phyloP scores from a whole-genome alignment of 177 flowering plant genomes.

The Vitis hybrid region DNA sequence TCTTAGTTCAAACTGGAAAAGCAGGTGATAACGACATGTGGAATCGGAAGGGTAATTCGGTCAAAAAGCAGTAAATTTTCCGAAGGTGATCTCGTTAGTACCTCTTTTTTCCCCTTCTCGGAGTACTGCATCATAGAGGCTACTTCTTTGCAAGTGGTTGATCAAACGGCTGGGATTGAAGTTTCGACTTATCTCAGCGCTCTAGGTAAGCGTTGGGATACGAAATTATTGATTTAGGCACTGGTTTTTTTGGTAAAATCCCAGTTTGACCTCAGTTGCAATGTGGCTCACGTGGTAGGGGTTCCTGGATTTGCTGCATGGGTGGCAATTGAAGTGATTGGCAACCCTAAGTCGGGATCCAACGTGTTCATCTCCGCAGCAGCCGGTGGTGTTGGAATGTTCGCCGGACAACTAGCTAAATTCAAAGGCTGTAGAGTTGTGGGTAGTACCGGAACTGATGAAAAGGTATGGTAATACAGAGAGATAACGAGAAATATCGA shows the following conservation, averaged over 20 bases:
- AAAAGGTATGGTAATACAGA: constrained; percentile 28
- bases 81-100: constrained; percentile 32
- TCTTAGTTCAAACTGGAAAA: background rate
- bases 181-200: constrained; percentile 30
- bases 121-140: constrained; percentile 30
- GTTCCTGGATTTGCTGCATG: constrained; percentile 50
- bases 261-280: no score
- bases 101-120: constrained; percentile 25
- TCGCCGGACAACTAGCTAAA: constrained; percentile 52
- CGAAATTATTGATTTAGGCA: background rate
- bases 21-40: constrained; percentile 27
- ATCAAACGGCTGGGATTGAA: constrained; percentile 26
- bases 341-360: constrained; percentile 30
- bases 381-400: constrained; percentile 48
- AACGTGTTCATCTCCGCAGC: constrained; percentile 53
- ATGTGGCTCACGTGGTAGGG: constrained; percentile 18
- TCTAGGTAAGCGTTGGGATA: constrained; percentile 23
- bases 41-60: constrained; percentile 31
- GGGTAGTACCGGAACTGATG: constrained; percentile 53
- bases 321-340: constrained; percentile 37
- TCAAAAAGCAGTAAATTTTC: constrained; percentile 19
- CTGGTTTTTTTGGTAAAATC: no score
- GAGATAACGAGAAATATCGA: no score
- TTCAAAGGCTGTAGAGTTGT: constrained; percentile 45
- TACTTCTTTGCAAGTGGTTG: constrained; percentile 19